Percentiles rank a stretch among this genome's conserved stretches.
phyloP scores from a whole-genome alignment of 345 rosid genomes.

The Ailanthus altissimus region DNA sequence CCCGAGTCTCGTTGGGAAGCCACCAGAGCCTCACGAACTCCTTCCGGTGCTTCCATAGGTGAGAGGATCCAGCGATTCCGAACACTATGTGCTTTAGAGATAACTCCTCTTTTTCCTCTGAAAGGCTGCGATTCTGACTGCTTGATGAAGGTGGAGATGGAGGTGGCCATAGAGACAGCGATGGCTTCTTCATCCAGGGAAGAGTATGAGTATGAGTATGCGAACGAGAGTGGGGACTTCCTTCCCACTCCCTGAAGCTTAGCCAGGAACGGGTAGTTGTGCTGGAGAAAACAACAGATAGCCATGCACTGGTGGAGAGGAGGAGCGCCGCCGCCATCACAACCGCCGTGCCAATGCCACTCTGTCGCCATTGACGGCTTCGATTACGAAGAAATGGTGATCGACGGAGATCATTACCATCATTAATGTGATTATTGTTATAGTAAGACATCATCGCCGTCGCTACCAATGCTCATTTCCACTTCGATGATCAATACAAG shows the following conservation, averaged over 20 bases:
- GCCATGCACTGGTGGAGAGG: constrained; percentile 73
- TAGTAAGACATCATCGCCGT: constrained; percentile 23
- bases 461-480: constrained; percentile 30
- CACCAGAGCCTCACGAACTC: constrained; percentile 91
- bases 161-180: constrained; percentile 11
- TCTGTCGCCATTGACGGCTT: constrained; percentile 54
- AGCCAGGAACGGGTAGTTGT: constrained; percentile 59
- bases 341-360: constrained; percentile 51
- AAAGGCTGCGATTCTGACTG: constrained; percentile 46
- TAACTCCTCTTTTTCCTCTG: constrained; percentile 31
- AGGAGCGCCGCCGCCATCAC: constrained; percentile 60
- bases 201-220: background rate
- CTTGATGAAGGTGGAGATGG: constrained; percentile 14
- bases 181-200: constrained; percentile 18
- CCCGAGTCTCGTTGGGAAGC: constrained; percentile 69
- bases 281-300: constrained; percentile 75
- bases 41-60: constrained; percentile 75
- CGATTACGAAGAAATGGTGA: constrained; percentile 38
- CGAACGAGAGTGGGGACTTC: constrained; percentile 26
- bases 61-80: constrained; percentile 92
- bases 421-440: background rate
- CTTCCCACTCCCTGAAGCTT: constrained; percentile 55
- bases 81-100: constrained; percentile 60
- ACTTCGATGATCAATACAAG: background rate
- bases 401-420: constrained; percentile 19